Percentiles rank a stretch among this genome's conserved stretches.
phyloP scores from a whole-genome alignment of 2,329 filamentous ascomycete genomes.

The Colletotrichum graminicola region DNA sequence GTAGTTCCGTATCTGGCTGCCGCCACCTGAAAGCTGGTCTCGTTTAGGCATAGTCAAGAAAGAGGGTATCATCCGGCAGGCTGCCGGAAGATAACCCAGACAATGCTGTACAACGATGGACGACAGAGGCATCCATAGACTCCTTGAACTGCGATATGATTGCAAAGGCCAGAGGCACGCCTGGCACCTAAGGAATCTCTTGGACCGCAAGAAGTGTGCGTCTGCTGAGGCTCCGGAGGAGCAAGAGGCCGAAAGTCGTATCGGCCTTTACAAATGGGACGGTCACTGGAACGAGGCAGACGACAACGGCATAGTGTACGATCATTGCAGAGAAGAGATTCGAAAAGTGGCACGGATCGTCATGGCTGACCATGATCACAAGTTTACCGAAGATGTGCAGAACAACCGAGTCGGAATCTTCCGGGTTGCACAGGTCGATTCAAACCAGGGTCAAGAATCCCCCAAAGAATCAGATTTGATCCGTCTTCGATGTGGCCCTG shows the following conservation, averaged over 20 bases:
- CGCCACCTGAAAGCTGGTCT: neutral
- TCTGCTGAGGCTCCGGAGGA: neutral
- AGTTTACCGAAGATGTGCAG: constrained; percentile 59
- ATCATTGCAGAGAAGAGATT: constrained; percentile 31
- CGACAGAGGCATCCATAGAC: constrained; percentile 43
- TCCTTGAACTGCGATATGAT: constrained; percentile 9
- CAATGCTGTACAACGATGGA: too few species aligned
- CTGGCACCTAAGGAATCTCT: neutral
- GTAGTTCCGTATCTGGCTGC: neutral
- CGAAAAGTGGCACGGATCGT: constrained; percentile 47
- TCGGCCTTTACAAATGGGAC: constrained; percentile 35
- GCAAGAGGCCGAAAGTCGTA: neutral
- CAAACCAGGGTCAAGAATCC: constrained; percentile 48
- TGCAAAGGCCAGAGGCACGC: constrained; percentile 27
- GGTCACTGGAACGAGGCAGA: constrained; percentile 39
- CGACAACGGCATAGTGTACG: constrained; percentile 39
- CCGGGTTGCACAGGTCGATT: constrained; percentile 57
- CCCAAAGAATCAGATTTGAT: constrained; percentile 48
- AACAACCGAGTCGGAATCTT: constrained; percentile 54
- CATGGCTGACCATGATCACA: constrained; percentile 55
- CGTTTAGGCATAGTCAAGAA: neutral
- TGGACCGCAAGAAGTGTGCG: neutral
- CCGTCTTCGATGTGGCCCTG: constrained; percentile 57
- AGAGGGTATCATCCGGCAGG: neutral
- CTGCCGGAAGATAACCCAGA: too few species aligned